Base-by-base conservation (phyloP, 2,329 filamentous ascomycete genomes). In the Neofusicoccum cordaticola region DNA sequence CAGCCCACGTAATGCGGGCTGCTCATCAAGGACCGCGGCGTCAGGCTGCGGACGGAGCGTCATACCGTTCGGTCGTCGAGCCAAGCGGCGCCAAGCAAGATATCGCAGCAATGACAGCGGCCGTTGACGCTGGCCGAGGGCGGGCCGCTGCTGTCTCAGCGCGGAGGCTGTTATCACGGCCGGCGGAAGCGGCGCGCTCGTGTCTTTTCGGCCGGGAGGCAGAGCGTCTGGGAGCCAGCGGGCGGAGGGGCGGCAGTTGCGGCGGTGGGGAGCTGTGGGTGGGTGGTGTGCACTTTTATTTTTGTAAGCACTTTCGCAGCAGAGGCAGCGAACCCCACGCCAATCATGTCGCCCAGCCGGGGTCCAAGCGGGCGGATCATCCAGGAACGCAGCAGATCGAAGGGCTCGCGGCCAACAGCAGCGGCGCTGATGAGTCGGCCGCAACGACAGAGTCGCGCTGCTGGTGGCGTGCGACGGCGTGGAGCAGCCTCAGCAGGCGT, bases 321-420 rank as follows among this genome's bases (percentile, higher is more conserved):
- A 39, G 37, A 39, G 31, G 31, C 31, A 35, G 44, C 39, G 56
- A 47, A 60, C 56, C 56, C 56, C 56, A 60, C 56, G 56, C 56
- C 56, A 60, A 60, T 60, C 41, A 27, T 37, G 15, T 31, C 37
- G n/a, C 17, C n/a, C n/a, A 47, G 56, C 42, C 27, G 17, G 53
- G 53, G 56, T 45, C 56, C 56, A 42, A 60, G 56, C 56, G 56
- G 56, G 56, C 42, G 41, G 56, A 60, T 60, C 56, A 60, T 37
- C 27, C 56, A 60, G 56, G 56, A 60, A 60, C 56, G 47, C 56
- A 27, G 56, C 41, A 58, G 53, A 58, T 58, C 53, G 41, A 57
- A 22, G 13, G 12, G 11, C n/a, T 6, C 22, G 13, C 22, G 47
- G 47, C 47, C 47, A 50, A 50, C 47, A 50, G 47, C 47, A 34